Conservation (phyloP, 768 basidiomycete species). For the Porpolomopsis calyptriformis region DNA sequence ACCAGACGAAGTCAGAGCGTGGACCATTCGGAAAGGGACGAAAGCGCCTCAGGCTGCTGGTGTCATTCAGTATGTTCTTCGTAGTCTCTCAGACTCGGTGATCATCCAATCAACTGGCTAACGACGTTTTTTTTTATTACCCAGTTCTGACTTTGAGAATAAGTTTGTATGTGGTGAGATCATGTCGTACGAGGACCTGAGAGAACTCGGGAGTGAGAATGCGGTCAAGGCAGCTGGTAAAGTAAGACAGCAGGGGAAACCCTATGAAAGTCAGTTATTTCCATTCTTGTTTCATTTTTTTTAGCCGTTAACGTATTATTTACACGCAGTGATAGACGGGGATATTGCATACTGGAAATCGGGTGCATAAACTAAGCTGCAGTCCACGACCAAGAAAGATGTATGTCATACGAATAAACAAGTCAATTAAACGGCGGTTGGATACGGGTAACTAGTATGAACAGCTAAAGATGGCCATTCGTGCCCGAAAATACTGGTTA, state of each 20-base stretch:
- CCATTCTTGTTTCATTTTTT: no score
- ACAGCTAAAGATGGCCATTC: no score
- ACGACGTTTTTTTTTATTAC: not conserved
- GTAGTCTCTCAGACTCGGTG: not conserved
- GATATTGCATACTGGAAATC: slow-evolving; percentile 92
- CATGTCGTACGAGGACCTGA: slow-evolving; percentile 84
- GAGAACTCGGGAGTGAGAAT: slow-evolving; percentile 81
- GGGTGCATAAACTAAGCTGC: slow-evolving; percentile 28
- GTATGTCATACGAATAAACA: no score
- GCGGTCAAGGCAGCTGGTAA: slow-evolving; percentile 94
- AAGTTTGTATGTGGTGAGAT: slow-evolving; percentile 98
- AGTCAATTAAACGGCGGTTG: no score
- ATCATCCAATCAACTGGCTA: not conserved
- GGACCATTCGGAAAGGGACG: slow-evolving; percentile 90
- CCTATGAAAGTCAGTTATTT: slow-evolving; percentile 65
- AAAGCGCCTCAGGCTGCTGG: slow-evolving; percentile 97
- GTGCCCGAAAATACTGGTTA: no score
- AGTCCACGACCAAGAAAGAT: not conserved
- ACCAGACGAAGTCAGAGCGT: slow-evolving; percentile 92
- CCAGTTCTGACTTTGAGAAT: slow-evolving; percentile 91
- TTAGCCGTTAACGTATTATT: slow-evolving; percentile 6
- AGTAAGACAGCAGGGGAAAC: slow-evolving; percentile 91
- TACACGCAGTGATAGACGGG: slow-evolving; percentile 61
- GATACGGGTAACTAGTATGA: no score
- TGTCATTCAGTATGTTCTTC: slow-evolving; percentile 75